Evolutionary conservation across 1,284 basidiomycete species (phyloP), one percentile per base, ranked within the genome.

Genomic region (Malassezia furfur): DNA sequence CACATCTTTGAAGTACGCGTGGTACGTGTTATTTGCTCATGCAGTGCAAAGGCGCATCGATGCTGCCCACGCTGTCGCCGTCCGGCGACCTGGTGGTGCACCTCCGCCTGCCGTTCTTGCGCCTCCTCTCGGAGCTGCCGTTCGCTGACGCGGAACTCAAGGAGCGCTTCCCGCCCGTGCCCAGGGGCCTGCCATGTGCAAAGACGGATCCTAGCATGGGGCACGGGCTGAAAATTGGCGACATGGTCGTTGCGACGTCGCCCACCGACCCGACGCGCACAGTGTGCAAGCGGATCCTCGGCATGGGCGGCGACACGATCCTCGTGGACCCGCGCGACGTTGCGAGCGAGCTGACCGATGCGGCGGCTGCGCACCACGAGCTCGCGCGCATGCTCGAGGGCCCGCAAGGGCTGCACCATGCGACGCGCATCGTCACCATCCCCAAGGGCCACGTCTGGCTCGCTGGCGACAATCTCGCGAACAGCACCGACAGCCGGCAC

Each of bases 201-300:
- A 68, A 66, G 34, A 32, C n/a, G 8, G 67, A 68, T 31, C 65
- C 57, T 32, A 57, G 62, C n/a, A 57, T 60, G 41, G 67, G 65
- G 5, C 58, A 60, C 12, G 66, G 66, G 12, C 48, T 74, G 21
- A 55, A 45, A 30, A 37, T 71, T 9, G 93, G 93, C 40, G 89
- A 94, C 68, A 77, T 98, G 46, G 79, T 94, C 54, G 84, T 85
- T 11, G 80, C 87, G 38, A 79, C 80, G 45, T 88, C 86, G 2
- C 91, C 91, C 5, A 75, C 84, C 41, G 80, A 85, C 62, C 86
- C 86, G 0, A 76, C 77, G 0, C 80, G 82, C 43, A 78, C 84
- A 22, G 82, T 96, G 21, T 93, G 90, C 77, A 98, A 98, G 78
- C 83, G 93, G 38, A 79, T 98, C 14, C 79, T 96, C 19, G 93